These are phyloP conservation scores for Achlya hypogyna DNA, from an alignment of 352 stramenopile genomes.

Conservation along the genomic window DNA sequence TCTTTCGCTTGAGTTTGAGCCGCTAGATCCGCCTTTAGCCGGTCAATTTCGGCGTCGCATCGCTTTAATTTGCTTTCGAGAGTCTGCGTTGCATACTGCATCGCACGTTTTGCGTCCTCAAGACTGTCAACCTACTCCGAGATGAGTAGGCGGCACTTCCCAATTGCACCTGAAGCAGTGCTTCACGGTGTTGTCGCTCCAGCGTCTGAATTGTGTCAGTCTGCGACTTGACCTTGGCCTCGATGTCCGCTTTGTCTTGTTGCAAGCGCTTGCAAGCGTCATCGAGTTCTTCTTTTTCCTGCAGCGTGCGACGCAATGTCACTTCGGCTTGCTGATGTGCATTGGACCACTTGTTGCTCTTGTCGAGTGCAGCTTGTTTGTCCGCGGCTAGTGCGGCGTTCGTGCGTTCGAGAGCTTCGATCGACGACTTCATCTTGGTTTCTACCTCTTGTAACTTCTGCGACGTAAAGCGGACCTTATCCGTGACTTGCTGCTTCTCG, in stretches of 20 bases:
- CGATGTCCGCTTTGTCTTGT: background rate
- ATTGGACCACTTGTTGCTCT: slow-evolving; percentile 26
- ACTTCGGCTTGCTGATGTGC: slow-evolving; percentile 26
- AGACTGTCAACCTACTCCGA: slow-evolving; percentile 26
- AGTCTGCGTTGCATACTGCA: slow-evolving; percentile 25
- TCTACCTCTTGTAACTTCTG: slow-evolving; percentile 3
- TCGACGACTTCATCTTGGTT: background rate
- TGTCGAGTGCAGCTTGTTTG: slow-evolving; percentile 31
- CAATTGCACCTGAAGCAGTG: background rate
- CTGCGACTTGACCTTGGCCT: slow-evolving; percentile 22
- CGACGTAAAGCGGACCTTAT: background rate
- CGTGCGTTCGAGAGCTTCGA: background rate
- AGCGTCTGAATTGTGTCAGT: slow-evolving; percentile 21
- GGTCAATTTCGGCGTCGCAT: slow-evolving; percentile 28
- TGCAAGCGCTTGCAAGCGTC: background rate
- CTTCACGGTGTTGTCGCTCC: slow-evolving; percentile 24
- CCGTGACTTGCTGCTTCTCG: background rate
- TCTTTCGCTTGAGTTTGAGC: slow-evolving; percentile 26
- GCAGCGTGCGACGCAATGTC: background rate
- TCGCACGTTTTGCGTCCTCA: slow-evolving; percentile 23
- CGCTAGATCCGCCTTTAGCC: slow-evolving; percentile 23
- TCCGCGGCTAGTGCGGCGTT: background rate
- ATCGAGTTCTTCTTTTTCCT: slow-evolving; percentile 4
- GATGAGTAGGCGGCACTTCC: background rate
- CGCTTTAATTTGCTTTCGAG: slow-evolving; percentile 28